These are phyloP conservation scores for Colletotrichum musicola DNA, from an alignment of 2,329 filamentous ascomycete species.

Conservation along the genomic window DNA sequence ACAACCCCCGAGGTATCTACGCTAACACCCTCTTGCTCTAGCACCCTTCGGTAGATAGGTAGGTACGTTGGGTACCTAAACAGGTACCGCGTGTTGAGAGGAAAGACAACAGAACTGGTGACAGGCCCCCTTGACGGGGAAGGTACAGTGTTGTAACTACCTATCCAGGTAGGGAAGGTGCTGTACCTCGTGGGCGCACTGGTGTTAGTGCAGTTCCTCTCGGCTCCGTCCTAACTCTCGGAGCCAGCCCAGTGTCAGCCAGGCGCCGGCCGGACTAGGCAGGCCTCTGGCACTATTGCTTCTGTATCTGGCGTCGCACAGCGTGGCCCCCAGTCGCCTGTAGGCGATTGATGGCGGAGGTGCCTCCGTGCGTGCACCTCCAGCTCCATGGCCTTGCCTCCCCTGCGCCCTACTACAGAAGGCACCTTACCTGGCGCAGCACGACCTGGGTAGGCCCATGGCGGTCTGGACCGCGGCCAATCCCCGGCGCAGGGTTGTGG, in stretches of 20 bases:
- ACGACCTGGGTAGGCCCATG: conserved; percentile 6
- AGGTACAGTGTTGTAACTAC: too few relatives aligned
- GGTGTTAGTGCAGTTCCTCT: too few relatives aligned
- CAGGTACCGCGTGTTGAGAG: too few relatives aligned
- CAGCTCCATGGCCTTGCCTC: too few relatives aligned
- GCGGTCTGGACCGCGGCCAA: conserved; percentile 18
- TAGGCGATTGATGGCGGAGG: neutral
- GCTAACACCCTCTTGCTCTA: neutral
- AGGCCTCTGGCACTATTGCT: neutral
- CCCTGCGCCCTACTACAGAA: too few relatives aligned
- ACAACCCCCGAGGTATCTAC: neutral
- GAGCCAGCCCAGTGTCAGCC: neutral
- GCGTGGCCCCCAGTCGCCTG: neutral
- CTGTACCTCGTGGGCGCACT: too few relatives aligned
- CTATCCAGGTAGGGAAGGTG: too few relatives aligned
- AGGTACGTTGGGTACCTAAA: neutral
- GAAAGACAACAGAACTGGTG: too few relatives aligned
- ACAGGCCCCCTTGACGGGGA: too few relatives aligned
- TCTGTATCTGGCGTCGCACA: conserved; percentile 13
- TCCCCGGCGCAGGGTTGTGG: conserved; percentile 8
- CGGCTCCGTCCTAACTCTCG: neutral
- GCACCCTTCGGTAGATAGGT: neutral
- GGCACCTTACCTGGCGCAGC: neutral
- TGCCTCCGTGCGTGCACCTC: neutral
- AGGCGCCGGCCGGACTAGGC: neutral